Evolutionary conservation across 2,329 filamentous ascomycete genomes (phyloP).

Genomic region (Colletotrichum cereale): DNA sequence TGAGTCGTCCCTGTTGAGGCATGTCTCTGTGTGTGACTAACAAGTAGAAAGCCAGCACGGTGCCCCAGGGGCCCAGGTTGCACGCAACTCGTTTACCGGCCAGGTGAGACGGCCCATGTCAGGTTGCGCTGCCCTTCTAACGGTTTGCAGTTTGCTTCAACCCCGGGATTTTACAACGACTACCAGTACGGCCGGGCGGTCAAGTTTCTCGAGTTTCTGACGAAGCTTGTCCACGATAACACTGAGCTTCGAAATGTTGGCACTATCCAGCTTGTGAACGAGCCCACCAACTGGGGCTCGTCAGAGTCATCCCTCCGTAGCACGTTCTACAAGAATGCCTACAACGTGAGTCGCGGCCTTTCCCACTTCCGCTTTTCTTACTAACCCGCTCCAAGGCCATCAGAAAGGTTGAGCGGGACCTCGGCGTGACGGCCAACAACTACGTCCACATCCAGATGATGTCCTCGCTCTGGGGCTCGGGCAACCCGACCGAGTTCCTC

Average conservation of each 20-base stretch:
- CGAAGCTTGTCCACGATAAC: constrained; percentile 62
- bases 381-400: constrained; percentile 52
- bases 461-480: constrained; percentile 67
- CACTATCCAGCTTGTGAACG: constrained; percentile 70
- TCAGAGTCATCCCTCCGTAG: constrained; percentile 50
- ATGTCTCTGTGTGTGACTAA: not conserved
- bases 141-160: constrained; percentile 35
- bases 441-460: constrained; percentile 65
- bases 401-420: constrained; percentile 59
- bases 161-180: constrained; percentile 66
- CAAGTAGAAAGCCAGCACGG: constrained; percentile 55
- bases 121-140: not conserved
- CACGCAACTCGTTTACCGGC: constrained; percentile 62
- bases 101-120: constrained; percentile 43
- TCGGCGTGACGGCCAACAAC: constrained; percentile 56
- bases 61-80: constrained; percentile 61
- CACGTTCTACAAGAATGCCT: constrained; percentile 62
- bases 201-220: constrained; percentile 68
- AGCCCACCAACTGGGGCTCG: constrained; percentile 59
- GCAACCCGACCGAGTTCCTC: constrained; percentile 62
- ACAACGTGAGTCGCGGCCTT: constrained; percentile 31
- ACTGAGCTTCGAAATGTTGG: constrained; percentile 66
- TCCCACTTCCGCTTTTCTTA: accelerated
- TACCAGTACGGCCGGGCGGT: constrained; percentile 68
- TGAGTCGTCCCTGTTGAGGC: not conserved